A percentile compares a stretch with the other conserved stretches of the same genome.
phyloP scores from a whole-genome alignment of 2,329 filamentous ascomycete genomes.

The Penicillium hordei region DNA sequence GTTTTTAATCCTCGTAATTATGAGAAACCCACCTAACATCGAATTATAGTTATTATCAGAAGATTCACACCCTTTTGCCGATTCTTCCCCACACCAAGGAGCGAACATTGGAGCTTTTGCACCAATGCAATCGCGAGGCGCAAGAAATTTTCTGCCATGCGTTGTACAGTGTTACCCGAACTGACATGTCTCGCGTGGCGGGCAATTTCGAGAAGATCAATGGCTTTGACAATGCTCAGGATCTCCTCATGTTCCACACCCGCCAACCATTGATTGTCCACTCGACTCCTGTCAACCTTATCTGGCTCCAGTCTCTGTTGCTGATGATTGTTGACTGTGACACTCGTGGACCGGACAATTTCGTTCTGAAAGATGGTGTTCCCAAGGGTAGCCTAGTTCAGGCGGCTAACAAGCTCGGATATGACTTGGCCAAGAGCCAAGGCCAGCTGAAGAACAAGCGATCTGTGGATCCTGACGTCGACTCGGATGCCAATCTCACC shows the following conservation, averaged over 20 bases:
- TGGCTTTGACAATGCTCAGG: conserved; percentile 43
- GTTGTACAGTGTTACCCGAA: conserved; percentile 42
- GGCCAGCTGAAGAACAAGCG: conserved; percentile 41
- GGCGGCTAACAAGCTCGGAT: conserved; percentile 39
- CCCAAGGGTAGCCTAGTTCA: conserved; percentile 44
- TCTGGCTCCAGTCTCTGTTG: conserved; percentile 44
- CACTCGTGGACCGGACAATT: conserved; percentile 43
- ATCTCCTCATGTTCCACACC: conserved; percentile 40
- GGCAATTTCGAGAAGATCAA: conserved; percentile 36
- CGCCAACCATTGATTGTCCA: conserved; percentile 40
- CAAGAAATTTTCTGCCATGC: conserved; percentile 45
- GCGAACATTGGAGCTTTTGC: conserved; percentile 38
- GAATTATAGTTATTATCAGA: conserved; percentile 39
- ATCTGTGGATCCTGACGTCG: conserved; percentile 36
- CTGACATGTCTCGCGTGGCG: conserved; percentile 36
- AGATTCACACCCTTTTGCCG: conserved; percentile 43
- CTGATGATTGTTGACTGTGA: conserved; percentile 47
- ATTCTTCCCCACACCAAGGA: conserved; percentile 44
- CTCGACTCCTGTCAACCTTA: conserved; percentile 37
- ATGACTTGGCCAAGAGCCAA: conserved; percentile 40
- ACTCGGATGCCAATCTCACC: conserved; percentile 43
- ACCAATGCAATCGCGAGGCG: conserved; percentile 41
- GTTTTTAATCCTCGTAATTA: not conserved
- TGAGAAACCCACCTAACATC: conserved; percentile 13
- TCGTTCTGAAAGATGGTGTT: conserved; percentile 42